These are phyloP conservation scores for Aspergillus kassunensis DNA, from an alignment of 495 filamentous ascomycete species.

Conservation along the genomic window DNA sequence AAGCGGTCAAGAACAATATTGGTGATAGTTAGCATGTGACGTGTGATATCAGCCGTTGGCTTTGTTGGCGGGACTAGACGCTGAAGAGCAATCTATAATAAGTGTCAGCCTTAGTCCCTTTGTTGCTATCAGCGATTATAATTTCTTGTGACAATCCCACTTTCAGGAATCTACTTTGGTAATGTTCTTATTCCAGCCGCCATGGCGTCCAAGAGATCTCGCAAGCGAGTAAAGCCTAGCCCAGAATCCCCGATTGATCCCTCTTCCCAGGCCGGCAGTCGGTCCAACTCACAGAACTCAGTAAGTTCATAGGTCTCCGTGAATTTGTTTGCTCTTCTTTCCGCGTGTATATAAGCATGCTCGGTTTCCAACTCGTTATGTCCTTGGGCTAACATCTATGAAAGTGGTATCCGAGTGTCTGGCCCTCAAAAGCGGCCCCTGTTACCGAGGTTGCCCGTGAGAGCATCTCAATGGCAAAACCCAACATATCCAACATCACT, in stretches of 20 bases:
- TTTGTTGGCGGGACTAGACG: neutral
- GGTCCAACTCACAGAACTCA: slow-evolving; percentile 26
- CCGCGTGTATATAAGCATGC: no score
- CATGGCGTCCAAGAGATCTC: slow-evolving; percentile 53
- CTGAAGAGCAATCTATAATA: no score
- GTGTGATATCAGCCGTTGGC: slow-evolving; percentile 29
- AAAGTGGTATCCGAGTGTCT: slow-evolving; percentile 55
- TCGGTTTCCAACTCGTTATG: no score
- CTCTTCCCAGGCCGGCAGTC: slow-evolving; percentile 17
- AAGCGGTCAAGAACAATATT: slow-evolving; percentile 1
- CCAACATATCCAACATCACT: slow-evolving; percentile 39
- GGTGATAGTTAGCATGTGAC: slow-evolving; percentile 6
- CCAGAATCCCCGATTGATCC: slow-evolving; percentile 37
- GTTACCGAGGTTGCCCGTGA: slow-evolving; percentile 74
- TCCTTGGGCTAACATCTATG: slow-evolving; percentile 23
- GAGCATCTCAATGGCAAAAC: slow-evolving; percentile 61
- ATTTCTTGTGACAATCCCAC: neutral
- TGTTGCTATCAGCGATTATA: slow-evolving; percentile 10
- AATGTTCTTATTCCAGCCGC: slow-evolving; percentile 30
- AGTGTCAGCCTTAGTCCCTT: no score
- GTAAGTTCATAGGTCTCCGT: slow-evolving; percentile 32
- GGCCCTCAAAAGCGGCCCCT: slow-evolving; percentile 67
- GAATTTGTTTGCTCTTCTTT: no score
- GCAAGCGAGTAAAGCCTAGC: slow-evolving; percentile 61
- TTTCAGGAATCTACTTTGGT: slow-evolving; percentile 9